These are phyloP conservation scores for Aspergillus sp. DNA, from an alignment of 2,329 filamentous ascomycete genomes.

Conservation along the genomic window DNA sequence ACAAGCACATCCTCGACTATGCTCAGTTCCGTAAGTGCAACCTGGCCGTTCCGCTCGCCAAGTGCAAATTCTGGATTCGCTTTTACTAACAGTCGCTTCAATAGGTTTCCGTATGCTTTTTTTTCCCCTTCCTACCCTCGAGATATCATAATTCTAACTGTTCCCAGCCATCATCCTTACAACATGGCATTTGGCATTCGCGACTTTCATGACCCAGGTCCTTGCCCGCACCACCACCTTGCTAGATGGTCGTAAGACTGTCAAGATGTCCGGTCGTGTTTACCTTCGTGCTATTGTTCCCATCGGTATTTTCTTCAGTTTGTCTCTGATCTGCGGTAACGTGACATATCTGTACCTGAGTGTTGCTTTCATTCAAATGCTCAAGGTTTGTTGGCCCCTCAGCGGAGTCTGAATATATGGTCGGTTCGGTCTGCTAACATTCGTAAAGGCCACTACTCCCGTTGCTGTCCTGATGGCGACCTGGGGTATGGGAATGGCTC, in stretches of 20 bases:
- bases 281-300: conserved; percentile 91
- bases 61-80: neutral
- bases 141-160: neutral
- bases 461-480: conserved; percentile 87
- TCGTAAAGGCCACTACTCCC: conserved; percentile 75
- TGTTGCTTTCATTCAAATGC: conserved; percentile 97
- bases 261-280: conserved; percentile 94
- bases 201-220: conserved; percentile 89
- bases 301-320: conserved; percentile 90
- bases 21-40: conserved; percentile 68
- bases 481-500: conserved; percentile 79
- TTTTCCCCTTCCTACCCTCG: neutral
- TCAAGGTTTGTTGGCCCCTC: conserved; percentile 63
- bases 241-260: conserved; percentile 89
- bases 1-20: conserved; percentile 95
- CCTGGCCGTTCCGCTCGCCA: neutral
- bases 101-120: conserved; percentile 42
- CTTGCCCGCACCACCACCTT: conserved; percentile 84
- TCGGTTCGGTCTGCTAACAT: conserved; percentile 5
- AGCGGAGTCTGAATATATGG: neutral
- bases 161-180: conserved; percentile 62
- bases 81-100: conserved; percentile 2
- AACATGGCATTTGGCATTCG: conserved; percentile 92
- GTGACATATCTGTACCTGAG: conserved; percentile 90
- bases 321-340: conserved; percentile 94